Evolutionary conservation across 106 monocot species (phyloP).

Genomic region (Hemerocallis citrina): DNA sequence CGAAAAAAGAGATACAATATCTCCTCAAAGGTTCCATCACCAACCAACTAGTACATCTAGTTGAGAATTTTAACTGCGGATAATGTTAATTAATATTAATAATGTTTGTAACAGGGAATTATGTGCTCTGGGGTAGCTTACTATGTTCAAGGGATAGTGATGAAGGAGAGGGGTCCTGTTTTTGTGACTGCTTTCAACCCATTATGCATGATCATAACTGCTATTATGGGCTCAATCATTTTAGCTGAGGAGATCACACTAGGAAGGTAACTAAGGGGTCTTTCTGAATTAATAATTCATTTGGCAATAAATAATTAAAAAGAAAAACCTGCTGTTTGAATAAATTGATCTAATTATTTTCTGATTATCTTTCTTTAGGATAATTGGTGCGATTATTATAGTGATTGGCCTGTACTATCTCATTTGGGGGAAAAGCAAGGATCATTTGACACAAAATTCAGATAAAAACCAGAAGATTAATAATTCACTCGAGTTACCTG

Average conservation of each 20-base stretch:
- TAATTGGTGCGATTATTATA: conserved; percentile 13
- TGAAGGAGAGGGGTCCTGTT: conserved; percentile 16
- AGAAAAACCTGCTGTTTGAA: no score
- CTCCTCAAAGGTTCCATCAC: no score
- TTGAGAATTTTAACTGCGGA: neutral
- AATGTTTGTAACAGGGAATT: neutral
- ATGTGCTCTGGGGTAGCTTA: conserved; percentile 15
- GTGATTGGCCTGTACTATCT: conserved; percentile 13
- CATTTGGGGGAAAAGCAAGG: conserved; percentile 16
- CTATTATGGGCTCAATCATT: conserved; percentile 11
- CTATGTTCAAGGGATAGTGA: conserved; percentile 18
- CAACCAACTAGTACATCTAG: no score
- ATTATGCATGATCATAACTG: conserved; percentile 15
- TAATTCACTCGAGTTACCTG: neutral
- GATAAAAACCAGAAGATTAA: neutral
- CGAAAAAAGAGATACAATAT: no score
- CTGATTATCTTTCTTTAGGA: conserved; percentile 1
- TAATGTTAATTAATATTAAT: neutral
- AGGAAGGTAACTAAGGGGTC: conserved; percentile 2
- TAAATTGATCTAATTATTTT: neutral
- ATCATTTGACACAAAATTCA: neutral
- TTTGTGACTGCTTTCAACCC: conserved; percentile 25
- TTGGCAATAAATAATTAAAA: neutral
- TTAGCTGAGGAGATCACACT: conserved; percentile 9
- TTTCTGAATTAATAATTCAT: neutral